These are phyloP conservation scores for Fusarium hainanense DNA, from an alignment of 2,329 filamentous ascomycete species.

Conservation along the genomic window DNA sequence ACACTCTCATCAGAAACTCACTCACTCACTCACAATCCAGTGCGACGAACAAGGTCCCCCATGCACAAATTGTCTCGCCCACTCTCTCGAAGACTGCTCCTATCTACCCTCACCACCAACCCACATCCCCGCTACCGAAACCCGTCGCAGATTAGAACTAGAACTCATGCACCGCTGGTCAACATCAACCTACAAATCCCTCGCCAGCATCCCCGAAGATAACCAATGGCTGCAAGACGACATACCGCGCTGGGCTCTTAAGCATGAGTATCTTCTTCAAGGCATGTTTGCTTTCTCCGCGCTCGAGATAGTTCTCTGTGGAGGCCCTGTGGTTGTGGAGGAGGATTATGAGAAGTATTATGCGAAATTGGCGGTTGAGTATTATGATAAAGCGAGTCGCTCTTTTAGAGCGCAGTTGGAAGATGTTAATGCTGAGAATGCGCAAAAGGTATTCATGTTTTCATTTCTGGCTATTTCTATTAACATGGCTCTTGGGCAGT, in stretches of 20 bases:
- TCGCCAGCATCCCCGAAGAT: constrained; percentile 54
- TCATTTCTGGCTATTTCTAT: constrained; percentile 39
- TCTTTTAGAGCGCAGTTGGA: constrained; percentile 38
- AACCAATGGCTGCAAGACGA: constrained; percentile 49
- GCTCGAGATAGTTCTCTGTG: constrained; percentile 40
- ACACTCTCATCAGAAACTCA: neutral
- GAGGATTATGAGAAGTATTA: constrained; percentile 37
- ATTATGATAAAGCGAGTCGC: constrained; percentile 42
- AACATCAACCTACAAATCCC: constrained; percentile 56
- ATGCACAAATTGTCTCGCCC: constrained; percentile 49
- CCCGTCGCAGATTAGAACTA: constrained; percentile 53
- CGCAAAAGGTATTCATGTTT: constrained; percentile 41
- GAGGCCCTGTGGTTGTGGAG: constrained; percentile 17
- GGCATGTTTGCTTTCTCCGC: constrained; percentile 48
- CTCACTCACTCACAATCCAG: constrained; percentile 23
- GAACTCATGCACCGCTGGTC: constrained; percentile 65
- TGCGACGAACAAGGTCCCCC: constrained; percentile 53
- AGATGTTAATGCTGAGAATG: constrained; percentile 35
- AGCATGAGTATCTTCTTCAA: constrained; percentile 54
- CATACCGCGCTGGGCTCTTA: constrained; percentile 51
- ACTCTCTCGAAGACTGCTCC: constrained; percentile 39
- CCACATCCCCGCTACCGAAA: constrained; percentile 24
- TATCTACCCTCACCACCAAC: constrained; percentile 29
- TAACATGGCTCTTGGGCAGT: constrained; percentile 44
- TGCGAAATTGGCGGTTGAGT: constrained; percentile 40